Percentiles rank a stretch among this genome's conserved stretches.
Evolutionary conservation across 2,329 filamentous ascomycete species (phyloP).

Genomic region (Fonsecaea nubica): DNA sequence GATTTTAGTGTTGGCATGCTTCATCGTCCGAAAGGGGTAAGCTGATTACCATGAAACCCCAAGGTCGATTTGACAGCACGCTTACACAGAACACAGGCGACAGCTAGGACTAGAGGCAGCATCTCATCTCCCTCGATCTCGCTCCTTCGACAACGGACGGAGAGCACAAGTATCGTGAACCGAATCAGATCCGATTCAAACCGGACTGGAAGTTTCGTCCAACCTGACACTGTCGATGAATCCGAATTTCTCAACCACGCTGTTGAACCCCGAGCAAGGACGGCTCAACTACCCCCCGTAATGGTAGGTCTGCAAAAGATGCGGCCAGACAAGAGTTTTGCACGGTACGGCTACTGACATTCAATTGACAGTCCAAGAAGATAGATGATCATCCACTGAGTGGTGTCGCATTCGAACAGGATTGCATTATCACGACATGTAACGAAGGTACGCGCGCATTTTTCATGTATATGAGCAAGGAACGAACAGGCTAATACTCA

Average conservation of each 20-base stretch:
- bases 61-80: not conserved
- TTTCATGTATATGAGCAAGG: constrained; percentile 24
- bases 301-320: constrained; percentile 64
- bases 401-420: constrained; percentile 92
- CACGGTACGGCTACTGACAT: constrained; percentile 23
- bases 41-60: constrained; percentile 46
- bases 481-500: constrained; percentile 33
- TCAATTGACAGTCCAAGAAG: constrained; percentile 70
- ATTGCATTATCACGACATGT: constrained; percentile 90
- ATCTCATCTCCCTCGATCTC: constrained; percentile 53
- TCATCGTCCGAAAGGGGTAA: constrained; percentile 82
- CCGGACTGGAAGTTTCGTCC: constrained; percentile 45
- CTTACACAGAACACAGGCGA: constrained; percentile 33
- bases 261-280: constrained; percentile 83
- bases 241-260: constrained; percentile 72
- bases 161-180: constrained; percentile 62
- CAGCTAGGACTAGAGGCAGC: constrained; percentile 52
- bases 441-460: constrained; percentile 72
- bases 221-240: constrained; percentile 55
- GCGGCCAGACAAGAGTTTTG: constrained; percentile 4
- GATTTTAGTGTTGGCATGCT: constrained; percentile 98
- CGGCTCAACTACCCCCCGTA: constrained; percentile 86
- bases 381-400: constrained; percentile 85
- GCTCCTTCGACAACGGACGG: constrained; percentile 66
- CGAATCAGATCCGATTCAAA: constrained; percentile 75